A percentile compares a stretch with the other conserved stretches of the same genome.
These are phyloP conservation scores for Beta macrorhiza DNA, from an alignment of 179 eudicot genomes.

Conservation along the genomic window DNA sequence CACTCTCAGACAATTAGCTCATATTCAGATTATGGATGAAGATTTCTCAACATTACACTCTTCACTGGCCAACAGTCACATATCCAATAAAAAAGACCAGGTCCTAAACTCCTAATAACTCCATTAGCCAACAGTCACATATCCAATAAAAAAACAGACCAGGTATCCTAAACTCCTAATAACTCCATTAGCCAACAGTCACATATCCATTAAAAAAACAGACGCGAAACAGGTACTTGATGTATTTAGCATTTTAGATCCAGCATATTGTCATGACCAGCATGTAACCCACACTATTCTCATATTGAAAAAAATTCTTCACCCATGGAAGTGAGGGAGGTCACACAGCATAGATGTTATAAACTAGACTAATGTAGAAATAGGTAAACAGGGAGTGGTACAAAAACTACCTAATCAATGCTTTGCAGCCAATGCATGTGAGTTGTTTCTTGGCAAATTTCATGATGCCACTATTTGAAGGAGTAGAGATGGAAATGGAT, in stretches of 20 bases:
- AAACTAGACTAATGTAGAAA: neutral
- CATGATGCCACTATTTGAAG: conserved; percentile 94
- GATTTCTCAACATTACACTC: neutral
- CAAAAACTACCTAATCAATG: conserved; percentile 66
- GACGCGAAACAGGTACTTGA: neutral
- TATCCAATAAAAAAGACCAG: neutral
- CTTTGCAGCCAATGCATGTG: conserved; percentile 95
- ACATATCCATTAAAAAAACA: no score
- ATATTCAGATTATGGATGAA: neutral
- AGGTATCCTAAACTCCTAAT: neutral
- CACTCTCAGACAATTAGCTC: neutral
- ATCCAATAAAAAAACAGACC: neutral
- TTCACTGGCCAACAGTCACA: neutral
- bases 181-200: neutral
- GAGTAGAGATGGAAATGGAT: conserved; percentile 93
- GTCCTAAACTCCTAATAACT: neutral
- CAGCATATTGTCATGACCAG: neutral
- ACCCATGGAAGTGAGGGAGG: neutral
- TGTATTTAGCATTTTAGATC: neutral
- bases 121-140: neutral
- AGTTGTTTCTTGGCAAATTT: conserved; percentile 93
- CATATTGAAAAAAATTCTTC: neutral
- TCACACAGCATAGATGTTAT: neutral
- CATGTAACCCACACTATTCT: neutral
- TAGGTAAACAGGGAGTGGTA: neutral